These are phyloP conservation scores for Arthroderma sp. DNA, from an alignment of 2,329 filamentous ascomycete species.

Conservation along the genomic window DNA sequence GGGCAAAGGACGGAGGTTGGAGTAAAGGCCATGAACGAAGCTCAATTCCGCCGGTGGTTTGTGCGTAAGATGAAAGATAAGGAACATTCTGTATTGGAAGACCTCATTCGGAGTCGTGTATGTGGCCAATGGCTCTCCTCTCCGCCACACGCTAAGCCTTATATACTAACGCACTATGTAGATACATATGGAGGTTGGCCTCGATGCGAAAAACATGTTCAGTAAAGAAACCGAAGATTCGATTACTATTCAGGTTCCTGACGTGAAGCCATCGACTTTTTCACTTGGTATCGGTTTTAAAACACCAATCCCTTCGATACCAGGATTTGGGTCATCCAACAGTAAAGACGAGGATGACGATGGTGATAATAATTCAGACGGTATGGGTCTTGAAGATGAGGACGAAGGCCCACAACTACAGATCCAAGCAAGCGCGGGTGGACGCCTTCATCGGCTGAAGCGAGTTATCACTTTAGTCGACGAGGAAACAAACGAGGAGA, in stretches of 20 bases:
- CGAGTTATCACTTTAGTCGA: slow-evolving; percentile 18
- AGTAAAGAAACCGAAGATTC: slow-evolving; percentile 21
- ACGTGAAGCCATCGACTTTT: slow-evolving; percentile 16
- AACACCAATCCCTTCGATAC: slow-evolving; percentile 23
- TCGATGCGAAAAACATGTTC: slow-evolving; percentile 28
- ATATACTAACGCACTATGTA: slow-evolving; percentile 9
- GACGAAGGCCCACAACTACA: slow-evolving; percentile 20
- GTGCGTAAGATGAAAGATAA: slow-evolving; percentile 30
- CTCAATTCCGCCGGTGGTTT: slow-evolving; percentile 33
- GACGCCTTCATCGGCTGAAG: slow-evolving; percentile 19
- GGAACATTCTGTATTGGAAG: slow-evolving; percentile 28
- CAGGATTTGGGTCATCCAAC: slow-evolving; percentile 11
- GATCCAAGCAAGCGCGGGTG: slow-evolving; percentile 24
- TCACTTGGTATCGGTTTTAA: slow-evolving; percentile 27
- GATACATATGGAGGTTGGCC: slow-evolving; percentile 24
- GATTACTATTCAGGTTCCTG: slow-evolving; percentile 21
- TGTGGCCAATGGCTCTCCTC: slow-evolving; percentile 12
- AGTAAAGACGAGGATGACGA: slow-evolving; percentile 17
- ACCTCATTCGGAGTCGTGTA: slow-evolving; percentile 29
- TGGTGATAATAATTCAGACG: slow-evolving; percentile 9
- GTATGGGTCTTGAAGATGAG: slow-evolving; percentile 2
- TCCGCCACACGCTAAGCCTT: neutral
- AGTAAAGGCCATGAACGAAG: slow-evolving; percentile 27
- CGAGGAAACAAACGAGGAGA: slow-evolving; percentile 19
- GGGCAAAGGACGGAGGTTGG: slow-evolving; percentile 25